Base-by-base conservation (phyloP, 371 early-diverging fungal genomes). In the Batrachochytrium dendrobatidis region DNA sequence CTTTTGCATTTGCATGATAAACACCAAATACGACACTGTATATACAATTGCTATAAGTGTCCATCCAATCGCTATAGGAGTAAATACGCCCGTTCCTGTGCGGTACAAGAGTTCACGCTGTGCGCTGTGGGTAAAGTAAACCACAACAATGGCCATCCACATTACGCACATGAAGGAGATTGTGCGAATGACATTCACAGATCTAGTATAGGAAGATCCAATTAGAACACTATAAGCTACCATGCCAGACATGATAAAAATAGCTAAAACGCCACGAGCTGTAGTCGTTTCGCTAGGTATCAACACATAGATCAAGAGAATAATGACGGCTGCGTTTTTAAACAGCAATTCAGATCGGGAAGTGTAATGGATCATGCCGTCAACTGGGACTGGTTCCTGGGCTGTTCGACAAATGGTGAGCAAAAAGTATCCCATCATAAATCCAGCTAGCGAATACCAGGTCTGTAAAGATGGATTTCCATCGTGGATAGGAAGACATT, bases 351-450 rank as follows among this genome's bases (percentile, higher is more conserved):
- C 69, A 1, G 69, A 69, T 10, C 69, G 65, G 12, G 69, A 55
- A n/a, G 69, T 69, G 58, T 61, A 69, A 43, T 57, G 61, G n/a
- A 69, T 57, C 17, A 61, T 54, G 26, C 69, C 69, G 28, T 62
- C 65, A n/a, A 29, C 29, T 12, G 69, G 69, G 10, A 53, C 50
- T 15, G 62, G 69, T 39, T 69, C 69, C 18, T 69, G 52, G 10
- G 51, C 51, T 3, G 51, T 51, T 5, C 56, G 22, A 20, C 22
- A 55, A 4, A 55, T 44, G 4, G 56, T 55, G 10, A 55, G 56
- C 43, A 55, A 32, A 2, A 39, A 3, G 43, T 32, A 53, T 2
- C 53, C 59, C 56, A 65, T 32, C 18, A 65, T 53, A 39, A 64
- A 69, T 7, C 65, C 69, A 12, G 48, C 2, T 25, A 69, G 22